Percentiles rank a stretch among this genome's conserved stretches.
phyloP scores from a whole-genome alignment of 1,284 basidiomycete species.

The Boletus putidus region DNA sequence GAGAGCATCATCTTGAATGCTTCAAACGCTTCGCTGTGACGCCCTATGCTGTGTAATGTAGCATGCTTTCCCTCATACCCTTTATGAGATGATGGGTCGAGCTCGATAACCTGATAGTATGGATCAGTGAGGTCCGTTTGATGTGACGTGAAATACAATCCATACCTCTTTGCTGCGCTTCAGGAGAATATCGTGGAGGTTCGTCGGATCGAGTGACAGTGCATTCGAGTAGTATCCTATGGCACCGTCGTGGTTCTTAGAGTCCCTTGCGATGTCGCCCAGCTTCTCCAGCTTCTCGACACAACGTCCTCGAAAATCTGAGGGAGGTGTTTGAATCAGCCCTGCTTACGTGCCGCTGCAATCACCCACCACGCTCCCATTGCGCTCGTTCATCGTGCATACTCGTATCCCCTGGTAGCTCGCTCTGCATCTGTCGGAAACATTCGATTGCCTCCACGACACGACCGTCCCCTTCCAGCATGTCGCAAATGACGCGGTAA shows the following conservation, averaged over 20 bases:
- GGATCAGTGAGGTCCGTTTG: not conserved
- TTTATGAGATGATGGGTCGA: not conserved
- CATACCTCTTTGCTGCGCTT: not conserved
- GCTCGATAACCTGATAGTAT: not conserved
- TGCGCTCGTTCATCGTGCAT: not conserved
- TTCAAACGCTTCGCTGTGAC: not conserved
- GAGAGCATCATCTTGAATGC: constrained; percentile 1
- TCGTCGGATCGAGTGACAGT: not conserved
- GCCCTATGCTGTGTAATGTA: not conserved
- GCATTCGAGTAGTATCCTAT: not conserved
- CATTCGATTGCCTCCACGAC: not conserved
- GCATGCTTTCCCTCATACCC: not conserved
- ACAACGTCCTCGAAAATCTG: constrained; percentile 6
- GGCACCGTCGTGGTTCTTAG: not conserved
- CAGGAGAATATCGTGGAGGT: not conserved
- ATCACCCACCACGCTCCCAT: not conserved
- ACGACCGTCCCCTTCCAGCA: not conserved
- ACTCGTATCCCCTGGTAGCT: not conserved
- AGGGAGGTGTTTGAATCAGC: not conserved
- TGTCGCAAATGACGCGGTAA: not conserved
- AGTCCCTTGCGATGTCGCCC: not conserved
- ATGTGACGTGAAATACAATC: not conserved
- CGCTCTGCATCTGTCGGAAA: not conserved
- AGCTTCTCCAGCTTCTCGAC: not conserved
- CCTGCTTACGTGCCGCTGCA: fast-evolving